Percentiles rank a stretch among this genome's conserved stretches.
Conservation (phyloP, 257 asterid species). For the Anisodus tanguticus region DNA sequence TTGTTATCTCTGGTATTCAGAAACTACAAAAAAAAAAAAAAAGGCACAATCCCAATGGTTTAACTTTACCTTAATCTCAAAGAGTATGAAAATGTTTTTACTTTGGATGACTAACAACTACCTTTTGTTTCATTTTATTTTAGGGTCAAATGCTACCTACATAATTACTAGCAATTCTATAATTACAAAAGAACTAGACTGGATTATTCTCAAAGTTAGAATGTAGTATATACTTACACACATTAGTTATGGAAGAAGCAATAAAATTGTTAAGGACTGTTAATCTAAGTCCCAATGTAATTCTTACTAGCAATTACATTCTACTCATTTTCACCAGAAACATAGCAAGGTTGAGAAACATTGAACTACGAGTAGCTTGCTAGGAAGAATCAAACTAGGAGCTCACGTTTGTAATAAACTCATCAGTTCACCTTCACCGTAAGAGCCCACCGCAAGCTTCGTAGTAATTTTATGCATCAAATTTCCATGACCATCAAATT, state of each 20-base stretch:
- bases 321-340: not conserved
- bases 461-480: conserved; percentile 75
- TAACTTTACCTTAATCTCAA: not conserved
- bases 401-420: conserved; percentile 93
- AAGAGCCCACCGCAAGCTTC: conserved; percentile 78
- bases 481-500: conserved; percentile 78
- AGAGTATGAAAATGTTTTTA: not conserved
- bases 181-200: not conserved
- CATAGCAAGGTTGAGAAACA: not conserved
- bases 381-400: conserved; percentile 1
- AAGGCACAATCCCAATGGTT: not conserved
- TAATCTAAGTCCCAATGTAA: not conserved
- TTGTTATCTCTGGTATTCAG: not conserved
- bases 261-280: not conserved
- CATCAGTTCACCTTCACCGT: conserved; percentile 91
- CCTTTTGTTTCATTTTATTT: not conserved
- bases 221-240: not conserved
- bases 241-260: not conserved
- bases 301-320: not conserved
- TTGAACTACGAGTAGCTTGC: not conserved
- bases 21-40: not conserved
- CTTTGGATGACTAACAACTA: not conserved
- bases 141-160: not conserved
- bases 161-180: not conserved
- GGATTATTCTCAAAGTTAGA: conserved; percentile 20